These are phyloP conservation scores for Plasmodium sp. DNA, from an alignment of 169 alveolate species.

Conservation along the genomic window DNA sequence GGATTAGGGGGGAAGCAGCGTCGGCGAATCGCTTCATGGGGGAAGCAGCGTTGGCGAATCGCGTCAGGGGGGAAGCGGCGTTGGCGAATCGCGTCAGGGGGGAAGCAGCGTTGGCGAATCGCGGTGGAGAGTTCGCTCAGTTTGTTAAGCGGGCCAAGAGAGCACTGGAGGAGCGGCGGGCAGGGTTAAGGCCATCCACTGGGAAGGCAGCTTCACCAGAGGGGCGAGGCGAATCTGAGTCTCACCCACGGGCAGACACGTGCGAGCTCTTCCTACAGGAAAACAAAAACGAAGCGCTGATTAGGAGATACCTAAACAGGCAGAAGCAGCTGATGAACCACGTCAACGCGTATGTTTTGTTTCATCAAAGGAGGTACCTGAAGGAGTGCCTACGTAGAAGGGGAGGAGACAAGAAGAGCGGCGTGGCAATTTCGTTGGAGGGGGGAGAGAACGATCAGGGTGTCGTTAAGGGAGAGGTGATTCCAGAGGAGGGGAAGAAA, in stretches of 20 bases:
- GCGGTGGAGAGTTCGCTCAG: background rate
- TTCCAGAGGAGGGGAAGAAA: background rate
- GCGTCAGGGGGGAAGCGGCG: background rate
- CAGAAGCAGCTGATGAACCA: background rate
- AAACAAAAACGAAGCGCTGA: background rate
- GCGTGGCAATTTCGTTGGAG: background rate
- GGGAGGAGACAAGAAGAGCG: background rate
- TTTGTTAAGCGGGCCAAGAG: conserved; percentile 15
- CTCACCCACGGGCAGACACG: background rate
- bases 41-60: background rate
- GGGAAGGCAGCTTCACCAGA: background rate
- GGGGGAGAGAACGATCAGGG: background rate
- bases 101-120: background rate
- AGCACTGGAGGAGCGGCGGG: background rate
- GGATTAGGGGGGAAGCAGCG: background rate
- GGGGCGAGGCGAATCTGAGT: background rate
- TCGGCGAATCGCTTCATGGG: no score
- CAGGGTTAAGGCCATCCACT: background rate
- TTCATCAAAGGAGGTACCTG: background rate
- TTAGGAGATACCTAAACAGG: conserved; percentile 7
- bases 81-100: background rate
- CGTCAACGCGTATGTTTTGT: background rate
- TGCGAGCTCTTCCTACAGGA: background rate
- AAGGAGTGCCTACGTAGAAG: background rate
- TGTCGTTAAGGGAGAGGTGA: background rate